Evolutionary conservation across 257 asterid species (phyloP).

Genomic region (Solanum dulcamara): DNA sequence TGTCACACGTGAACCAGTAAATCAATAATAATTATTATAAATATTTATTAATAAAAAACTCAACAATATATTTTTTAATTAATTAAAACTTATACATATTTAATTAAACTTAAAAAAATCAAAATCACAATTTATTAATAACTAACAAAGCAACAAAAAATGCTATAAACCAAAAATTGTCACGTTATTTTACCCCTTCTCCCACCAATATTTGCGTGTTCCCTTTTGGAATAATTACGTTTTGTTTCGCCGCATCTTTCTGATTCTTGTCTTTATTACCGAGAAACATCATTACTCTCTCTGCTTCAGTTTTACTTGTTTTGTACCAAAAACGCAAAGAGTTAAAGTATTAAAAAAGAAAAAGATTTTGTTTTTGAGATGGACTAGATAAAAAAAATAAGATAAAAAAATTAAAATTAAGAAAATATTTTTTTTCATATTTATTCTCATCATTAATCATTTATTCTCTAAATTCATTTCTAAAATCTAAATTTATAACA

Average conservation of each 20-base stretch:
- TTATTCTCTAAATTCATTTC: too few relatives aligned
- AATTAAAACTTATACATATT: background rate
- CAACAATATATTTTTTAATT: background rate
- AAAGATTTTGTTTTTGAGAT: too few relatives aligned
- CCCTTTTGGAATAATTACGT: background rate
- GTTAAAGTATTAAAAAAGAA: too few relatives aligned
- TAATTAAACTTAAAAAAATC: background rate
- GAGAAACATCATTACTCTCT: background rate
- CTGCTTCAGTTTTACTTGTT: background rate
- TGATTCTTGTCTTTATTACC: background rate
- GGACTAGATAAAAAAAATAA: too few relatives aligned
- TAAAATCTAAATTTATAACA: too few relatives aligned
- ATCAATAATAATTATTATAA: background rate
- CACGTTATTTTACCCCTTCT: background rate
- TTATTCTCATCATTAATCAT: too few relatives aligned
- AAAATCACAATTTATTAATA: background rate
- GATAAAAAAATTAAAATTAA: too few relatives aligned
- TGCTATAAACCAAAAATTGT: background rate
- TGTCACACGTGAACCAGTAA: too few relatives aligned
- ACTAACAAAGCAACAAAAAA: background rate
- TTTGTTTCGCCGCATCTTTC: background rate
- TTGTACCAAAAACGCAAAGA: background rate
- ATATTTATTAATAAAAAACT: too few relatives aligned
- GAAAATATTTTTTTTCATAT: too few relatives aligned
- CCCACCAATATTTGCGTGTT: background rate